Evolutionary conservation across 768 basidiomycete genomes (phyloP), one percentile per base, ranked within the genome.

Genomic region (Pisolithus sp.): DNA sequence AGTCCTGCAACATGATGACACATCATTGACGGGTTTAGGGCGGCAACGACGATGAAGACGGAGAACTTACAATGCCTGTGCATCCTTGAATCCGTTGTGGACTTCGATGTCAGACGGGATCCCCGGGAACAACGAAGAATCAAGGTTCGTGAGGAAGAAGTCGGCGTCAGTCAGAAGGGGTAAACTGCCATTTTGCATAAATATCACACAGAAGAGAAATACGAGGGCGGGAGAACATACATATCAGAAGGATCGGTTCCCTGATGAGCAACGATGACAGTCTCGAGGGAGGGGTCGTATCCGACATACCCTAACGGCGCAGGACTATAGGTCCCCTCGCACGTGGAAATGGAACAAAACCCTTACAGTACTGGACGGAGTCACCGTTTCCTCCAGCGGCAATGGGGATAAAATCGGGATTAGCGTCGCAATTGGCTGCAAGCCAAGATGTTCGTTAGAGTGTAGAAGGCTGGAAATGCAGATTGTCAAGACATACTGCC

Each of bases 331-430:
- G 7, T 36, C 20, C n/a, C 4, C 15, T 18, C 13, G 43, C 10
- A 53, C 13, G n/a, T 24, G 21, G 28, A 26, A 51, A 2, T 38
- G 38, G 21, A 26, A 26, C 39, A 17, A 17, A 2, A 54, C 13
- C 12, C 66, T 53, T 72, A 74, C 80, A 79, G 52, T 62, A 74
- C 53, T 75, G 73, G 28, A 68, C 59, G 8, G 40, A 42, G 15
- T 48, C 46, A 15, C 74, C 76, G 49, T 77, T 67, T 7, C 77
- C 76, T 10, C 78, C 77, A 17, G 76, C 72, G 6, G 73, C 74
- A 3, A 69, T 61, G 7, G 74, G 73, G 13, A 69, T 62, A 52
- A 79, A 81, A 5, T 57, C 63, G 1, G 77, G 64, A 51, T 77
- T 79, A 7, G 74, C 73, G 15, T 67, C 55, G 53, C 79, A 81